Evolutionary conservation across 2,329 filamentous ascomycete species (phyloP), one percentile per base, ranked within the genome.

Genomic region (Penicillium sp.): DNA sequence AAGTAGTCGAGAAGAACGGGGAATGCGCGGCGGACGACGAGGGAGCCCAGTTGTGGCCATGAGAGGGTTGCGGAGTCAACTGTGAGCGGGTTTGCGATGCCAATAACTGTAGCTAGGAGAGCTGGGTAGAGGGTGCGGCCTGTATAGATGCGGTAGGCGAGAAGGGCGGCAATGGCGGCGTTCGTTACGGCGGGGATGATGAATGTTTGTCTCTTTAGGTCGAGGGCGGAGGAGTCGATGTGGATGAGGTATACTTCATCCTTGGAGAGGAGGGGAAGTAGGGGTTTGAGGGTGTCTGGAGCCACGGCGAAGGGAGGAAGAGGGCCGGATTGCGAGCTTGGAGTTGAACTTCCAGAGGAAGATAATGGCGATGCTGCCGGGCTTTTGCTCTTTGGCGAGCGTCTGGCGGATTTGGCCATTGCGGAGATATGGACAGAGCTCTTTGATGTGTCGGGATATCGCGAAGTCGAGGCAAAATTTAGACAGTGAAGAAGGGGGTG

Each of bases 151-250:
- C 93, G 90, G 81, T 88, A 88, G 62, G 83, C 69, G 69, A 97
- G 87, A 35, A 91, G 77, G 2, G 83, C 71, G 8, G 83, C 80
- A 61, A 97, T 88, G 67, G 81, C 78, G 38, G 90, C 61, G 77
- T 97, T 97, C 78, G 97, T 87, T 19, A 88, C 76, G 19, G 92
- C 83, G 17, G 93, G 92, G 0, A 97, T 88, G 52, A 88, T 71
- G 78, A 97, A 97, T 70, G 96, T 90, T 71, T 91, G 90, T 74
- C 86, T 86, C 79, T 97, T 97, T 79, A 93, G 87, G 30, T 84
- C 82, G 21, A 79, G 77, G 0, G 89, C 88, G 64, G 90, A 88
- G 63, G 79, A 80, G 82, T 97, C 93, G 77, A 96, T 82, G 81
- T 97, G 93, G 31, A 90, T 84, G 71, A 97, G 86, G 84, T 97